A percentile compares a stretch with the other conserved stretches of the same genome.
These are phyloP conservation scores for Cadophora sp. DNA, from an alignment of 2,329 filamentous ascomycete species.

Conservation along the genomic window DNA sequence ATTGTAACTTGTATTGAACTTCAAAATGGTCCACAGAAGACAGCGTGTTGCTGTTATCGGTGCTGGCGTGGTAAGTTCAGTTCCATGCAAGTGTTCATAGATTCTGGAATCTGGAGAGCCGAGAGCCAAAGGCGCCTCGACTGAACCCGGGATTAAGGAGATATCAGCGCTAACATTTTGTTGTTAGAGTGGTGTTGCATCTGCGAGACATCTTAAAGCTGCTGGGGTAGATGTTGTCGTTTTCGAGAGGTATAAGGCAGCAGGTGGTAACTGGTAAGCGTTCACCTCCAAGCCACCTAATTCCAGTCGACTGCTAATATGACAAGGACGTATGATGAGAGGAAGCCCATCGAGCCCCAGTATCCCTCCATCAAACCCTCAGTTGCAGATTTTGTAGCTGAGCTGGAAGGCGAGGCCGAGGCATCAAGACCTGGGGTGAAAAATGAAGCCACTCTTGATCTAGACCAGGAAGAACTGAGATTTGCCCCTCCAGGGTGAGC, in stretches of 20 bases:
- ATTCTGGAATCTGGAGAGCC: background rate
- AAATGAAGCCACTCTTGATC: background rate
- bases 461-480: conserved; percentile 29
- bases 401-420: conserved; percentile 13
- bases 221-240: conserved; percentile 57
- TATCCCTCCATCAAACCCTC: conserved; percentile 39
- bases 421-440: background rate
- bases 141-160: background rate
- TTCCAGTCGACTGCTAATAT: background rate
- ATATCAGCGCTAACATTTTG: background rate
- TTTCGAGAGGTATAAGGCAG: conserved; percentile 58
- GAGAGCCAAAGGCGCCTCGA: background rate
- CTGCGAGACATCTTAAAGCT: conserved; percentile 54
- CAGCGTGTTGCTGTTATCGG: conserved; percentile 54
- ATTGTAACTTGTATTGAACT: background rate
- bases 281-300: too few species aligned
- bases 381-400: conserved; percentile 30
- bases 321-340: conserved; percentile 39
- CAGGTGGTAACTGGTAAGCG: conserved; percentile 61
- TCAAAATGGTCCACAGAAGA: conserved; percentile 1
- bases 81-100: conserved; percentile 37
- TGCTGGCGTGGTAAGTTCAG: conserved; percentile 50
- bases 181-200: conserved; percentile 48
- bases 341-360: conserved; percentile 34
- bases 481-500: conserved; percentile 41